Evolutionary conservation across 139 green algal species (phyloP), one percentile per base, ranked within the genome.

Genomic region (Protoeuglena noctilucae): DNA sequence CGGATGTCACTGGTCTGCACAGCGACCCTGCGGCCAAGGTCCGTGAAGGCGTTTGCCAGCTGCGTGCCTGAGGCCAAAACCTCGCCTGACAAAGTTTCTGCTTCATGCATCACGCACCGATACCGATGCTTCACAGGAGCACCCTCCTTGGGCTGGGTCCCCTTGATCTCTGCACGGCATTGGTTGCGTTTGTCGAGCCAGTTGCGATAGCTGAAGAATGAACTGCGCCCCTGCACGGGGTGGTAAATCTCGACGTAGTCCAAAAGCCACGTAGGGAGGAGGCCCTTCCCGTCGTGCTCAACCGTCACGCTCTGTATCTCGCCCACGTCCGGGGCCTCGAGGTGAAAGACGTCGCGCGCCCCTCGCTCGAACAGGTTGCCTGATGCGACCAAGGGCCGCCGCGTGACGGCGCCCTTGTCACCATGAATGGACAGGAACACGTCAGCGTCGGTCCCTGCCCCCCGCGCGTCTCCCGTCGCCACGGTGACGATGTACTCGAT

Each of bases 121-220:
- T 53, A 31, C 22, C 23, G n/a, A 5, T 23, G 29, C 23, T 23
- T 48, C 22, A 16, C 48, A 12, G 48, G n/a, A n/a, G n/a, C n/a
- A 2, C 22, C 56, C 39, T 62, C 56, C 0, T 63, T 63, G 12
- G 49, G 62, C 7, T 57, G 31, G 25, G 70, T 58, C 25, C 50
- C 53, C 34, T 64, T 46, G n/a, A n/a, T n/a, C n/a, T n/a, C n/a
- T n/a, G n/a, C n/a, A 61, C 60, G 60, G 56, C 71, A 74, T 43
- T 53, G 52, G 3, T 77, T 62, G 27, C 68, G 1, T 23, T 63
- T 59, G 41, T 47, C 21, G n/a, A 79, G 53, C 71, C 71, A 79
- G 41, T 73, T 56, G 40, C 71, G 71, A 61, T 51, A 71, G 25
- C 56, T 22, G 40, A 79, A 69, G 52, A 73, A 71, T 61, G 66